These are phyloP conservation scores for Dichotomocladium elegans DNA, from an alignment of 371 early-diverging fungal genomes.

Conservation along the genomic window DNA sequence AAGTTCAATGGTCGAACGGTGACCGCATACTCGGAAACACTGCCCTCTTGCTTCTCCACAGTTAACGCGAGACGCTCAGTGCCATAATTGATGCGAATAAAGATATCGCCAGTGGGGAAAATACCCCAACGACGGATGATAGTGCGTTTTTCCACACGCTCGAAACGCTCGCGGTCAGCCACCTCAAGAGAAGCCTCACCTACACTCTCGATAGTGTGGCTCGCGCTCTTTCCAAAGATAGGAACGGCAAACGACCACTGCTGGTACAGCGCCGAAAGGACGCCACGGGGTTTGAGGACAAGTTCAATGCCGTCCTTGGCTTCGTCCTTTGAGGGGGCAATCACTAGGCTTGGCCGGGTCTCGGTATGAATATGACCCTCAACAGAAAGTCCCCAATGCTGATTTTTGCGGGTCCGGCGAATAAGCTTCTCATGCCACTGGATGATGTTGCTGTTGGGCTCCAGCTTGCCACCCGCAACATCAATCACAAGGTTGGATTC, in stretches of 20 bases:
- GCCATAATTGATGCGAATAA: slow-evolving; percentile 30
- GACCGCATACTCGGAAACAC: slow-evolving; percentile 17
- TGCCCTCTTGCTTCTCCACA: slow-evolving; percentile 22
- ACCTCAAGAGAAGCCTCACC: slow-evolving; percentile 13
- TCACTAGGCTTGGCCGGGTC: slow-evolving; percentile 28
- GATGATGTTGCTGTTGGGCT: slow-evolving; percentile 24
- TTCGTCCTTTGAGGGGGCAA: slow-evolving; percentile 16
- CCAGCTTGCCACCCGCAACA: slow-evolving; percentile 40
- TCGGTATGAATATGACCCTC: slow-evolving; percentile 42
- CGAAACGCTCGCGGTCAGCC: slow-evolving; percentile 23
- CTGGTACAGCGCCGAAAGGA: slow-evolving; percentile 17
- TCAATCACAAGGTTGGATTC: slow-evolving; percentile 54
- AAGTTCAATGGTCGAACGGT: slow-evolving; percentile 32
- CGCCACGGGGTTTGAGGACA: slow-evolving; percentile 27
- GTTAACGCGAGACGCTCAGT: slow-evolving; percentile 32
- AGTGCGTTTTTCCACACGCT: slow-evolving; percentile 23
- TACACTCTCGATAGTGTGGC: slow-evolving; percentile 13
- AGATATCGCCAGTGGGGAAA: slow-evolving; percentile 37
- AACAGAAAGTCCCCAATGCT: slow-evolving; percentile 42
- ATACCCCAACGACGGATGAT: slow-evolving; percentile 42
- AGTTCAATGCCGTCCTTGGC: slow-evolving; percentile 22
- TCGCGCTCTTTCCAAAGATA: slow-evolving; percentile 18
- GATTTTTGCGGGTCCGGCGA: slow-evolving; percentile 35
- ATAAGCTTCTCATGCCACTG: slow-evolving; percentile 36
- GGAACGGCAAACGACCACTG: slow-evolving; percentile 42